phyloP scores from a whole-genome alignment of 2,329 filamentous ascomycete genomes.

The Fusarium phyllophilum region DNA sequence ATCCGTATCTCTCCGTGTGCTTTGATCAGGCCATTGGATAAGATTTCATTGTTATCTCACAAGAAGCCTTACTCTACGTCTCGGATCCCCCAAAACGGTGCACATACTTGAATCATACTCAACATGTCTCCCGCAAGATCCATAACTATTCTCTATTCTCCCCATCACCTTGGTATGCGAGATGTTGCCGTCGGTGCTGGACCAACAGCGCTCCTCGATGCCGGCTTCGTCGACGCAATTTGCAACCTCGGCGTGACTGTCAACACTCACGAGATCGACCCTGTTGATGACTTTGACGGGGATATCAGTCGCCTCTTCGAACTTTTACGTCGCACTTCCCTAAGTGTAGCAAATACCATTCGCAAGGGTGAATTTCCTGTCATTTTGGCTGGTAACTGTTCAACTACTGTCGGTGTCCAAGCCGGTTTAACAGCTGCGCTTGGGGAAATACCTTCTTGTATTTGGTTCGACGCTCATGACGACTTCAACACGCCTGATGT shows the following conservation, averaged over 20 bases:
- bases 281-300: not conserved
- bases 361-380: not conserved
- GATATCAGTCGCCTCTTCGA: conserved; percentile 13
- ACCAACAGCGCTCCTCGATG: not conserved
- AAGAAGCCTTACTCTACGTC: not conserved
- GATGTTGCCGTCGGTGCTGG: not conserved
- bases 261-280: not conserved
- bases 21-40: not conserved
- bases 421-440: conserved; percentile 45
- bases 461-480: conserved; percentile 58
- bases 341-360: not conserved
- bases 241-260: not conserved
- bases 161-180: not conserved
- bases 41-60: not conserved
- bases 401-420: conserved; percentile 15
- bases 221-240: not conserved
- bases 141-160: not conserved
- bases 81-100: not conserved
- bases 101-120: not conserved
- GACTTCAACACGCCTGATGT: conserved; percentile 49
- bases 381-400: conserved; percentile 8
- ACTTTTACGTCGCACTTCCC: not conserved
- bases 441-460: conserved; percentile 42
- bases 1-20: not conserved
- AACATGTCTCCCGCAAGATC: not conserved